phyloP scores from a whole-genome alignment of 2,329 filamentous ascomycete species.

The Talaromyces rugulosus region DNA sequence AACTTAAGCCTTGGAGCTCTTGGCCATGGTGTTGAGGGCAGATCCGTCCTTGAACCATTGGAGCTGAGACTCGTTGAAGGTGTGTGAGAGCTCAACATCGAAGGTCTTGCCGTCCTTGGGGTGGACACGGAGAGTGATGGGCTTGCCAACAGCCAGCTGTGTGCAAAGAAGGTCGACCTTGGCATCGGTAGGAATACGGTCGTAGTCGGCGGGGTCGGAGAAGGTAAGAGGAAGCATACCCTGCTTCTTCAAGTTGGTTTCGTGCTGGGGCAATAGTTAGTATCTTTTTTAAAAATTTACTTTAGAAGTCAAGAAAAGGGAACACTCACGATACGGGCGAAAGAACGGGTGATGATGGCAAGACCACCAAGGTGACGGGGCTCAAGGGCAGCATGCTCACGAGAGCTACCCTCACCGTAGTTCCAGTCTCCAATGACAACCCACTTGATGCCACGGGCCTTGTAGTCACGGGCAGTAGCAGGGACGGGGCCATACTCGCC shows the following conservation, averaged over 20 bases:
- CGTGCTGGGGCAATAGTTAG: slow-evolving; percentile 56
- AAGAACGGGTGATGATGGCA: slow-evolving; percentile 91
- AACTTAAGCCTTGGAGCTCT: slow-evolving; percentile 45
- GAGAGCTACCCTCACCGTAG: slow-evolving; percentile 95
- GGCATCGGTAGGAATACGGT: slow-evolving; percentile 91
- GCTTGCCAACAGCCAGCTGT: slow-evolving; percentile 86
- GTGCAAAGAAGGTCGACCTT: slow-evolving; percentile 87
- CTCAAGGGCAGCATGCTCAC: slow-evolving; percentile 97
- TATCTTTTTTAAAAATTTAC: not conserved
- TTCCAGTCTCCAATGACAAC: slow-evolving; percentile 99
- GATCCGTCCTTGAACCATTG: slow-evolving; percentile 99
- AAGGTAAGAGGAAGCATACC: slow-evolving; percentile 99
- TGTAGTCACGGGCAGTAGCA: slow-evolving; percentile 94
- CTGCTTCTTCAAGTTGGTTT: slow-evolving; percentile 99
- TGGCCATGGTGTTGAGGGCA: slow-evolving; percentile 98
- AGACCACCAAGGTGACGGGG: slow-evolving; percentile 94
- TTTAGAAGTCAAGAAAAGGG: not conserved
- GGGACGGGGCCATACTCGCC: slow-evolving; percentile 85
- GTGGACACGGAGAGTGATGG: slow-evolving; percentile 86
- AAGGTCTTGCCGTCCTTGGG: slow-evolving; percentile 79
- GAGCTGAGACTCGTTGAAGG: slow-evolving; percentile 96
- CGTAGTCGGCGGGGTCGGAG: slow-evolving; percentile 90
- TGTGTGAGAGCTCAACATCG: slow-evolving; percentile 83
- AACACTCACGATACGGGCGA: slow-evolving; percentile 77
- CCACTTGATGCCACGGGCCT: slow-evolving; percentile 93